Percentiles rank a stretch among this genome's conserved stretches.
Conservation (phyloP, 2,329 filamentous ascomycete genomes). For the Talaromyces sp. region DNA sequence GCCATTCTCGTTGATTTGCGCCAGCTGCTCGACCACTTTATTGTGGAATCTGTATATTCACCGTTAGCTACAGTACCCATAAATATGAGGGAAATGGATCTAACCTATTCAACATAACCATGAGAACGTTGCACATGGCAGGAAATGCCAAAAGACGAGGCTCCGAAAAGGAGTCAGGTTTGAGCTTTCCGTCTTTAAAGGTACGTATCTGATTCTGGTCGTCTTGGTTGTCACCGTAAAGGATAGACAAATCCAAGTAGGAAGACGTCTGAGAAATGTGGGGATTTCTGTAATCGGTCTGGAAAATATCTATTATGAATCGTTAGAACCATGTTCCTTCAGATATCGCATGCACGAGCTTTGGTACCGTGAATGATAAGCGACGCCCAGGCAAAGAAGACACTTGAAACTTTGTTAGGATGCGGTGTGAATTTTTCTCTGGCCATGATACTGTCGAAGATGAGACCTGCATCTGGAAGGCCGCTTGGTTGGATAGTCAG, state of each 20-base stretch:
- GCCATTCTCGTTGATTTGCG: slow-evolving; percentile 72
- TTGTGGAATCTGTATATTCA: slow-evolving; percentile 64
- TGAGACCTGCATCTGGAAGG: slow-evolving; percentile 58
- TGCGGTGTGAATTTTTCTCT: slow-evolving; percentile 46
- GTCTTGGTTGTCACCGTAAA: slow-evolving; percentile 59
- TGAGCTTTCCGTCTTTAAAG: slow-evolving; percentile 65
- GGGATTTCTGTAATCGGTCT: slow-evolving; percentile 58
- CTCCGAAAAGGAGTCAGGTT: slow-evolving; percentile 68
- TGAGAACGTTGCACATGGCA: slow-evolving; percentile 63
- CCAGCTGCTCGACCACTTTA: slow-evolving; percentile 71
- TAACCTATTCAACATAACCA: slow-evolving; percentile 62
- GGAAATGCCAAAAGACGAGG: slow-evolving; percentile 66
- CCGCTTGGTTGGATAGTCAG: slow-evolving; percentile 57
- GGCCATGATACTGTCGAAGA: slow-evolving; percentile 43
- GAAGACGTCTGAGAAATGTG: slow-evolving; percentile 63
- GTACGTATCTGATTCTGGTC: slow-evolving; percentile 52
- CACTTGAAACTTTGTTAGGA: slow-evolving; percentile 66
- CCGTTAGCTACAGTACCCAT: neutral
- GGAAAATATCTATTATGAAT: slow-evolving; percentile 55
- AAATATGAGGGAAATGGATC: neutral
- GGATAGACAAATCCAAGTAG: slow-evolving; percentile 65
- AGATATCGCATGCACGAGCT: neutral
- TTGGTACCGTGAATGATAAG: slow-evolving; percentile 63
- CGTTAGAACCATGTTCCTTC: neutral
- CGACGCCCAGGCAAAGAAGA: slow-evolving; percentile 68